Evolutionary conservation across 2,329 filamentous ascomycete species (phyloP), one percentile per base, ranked within the genome.

Genomic region (Neurospora crassa): DNA sequence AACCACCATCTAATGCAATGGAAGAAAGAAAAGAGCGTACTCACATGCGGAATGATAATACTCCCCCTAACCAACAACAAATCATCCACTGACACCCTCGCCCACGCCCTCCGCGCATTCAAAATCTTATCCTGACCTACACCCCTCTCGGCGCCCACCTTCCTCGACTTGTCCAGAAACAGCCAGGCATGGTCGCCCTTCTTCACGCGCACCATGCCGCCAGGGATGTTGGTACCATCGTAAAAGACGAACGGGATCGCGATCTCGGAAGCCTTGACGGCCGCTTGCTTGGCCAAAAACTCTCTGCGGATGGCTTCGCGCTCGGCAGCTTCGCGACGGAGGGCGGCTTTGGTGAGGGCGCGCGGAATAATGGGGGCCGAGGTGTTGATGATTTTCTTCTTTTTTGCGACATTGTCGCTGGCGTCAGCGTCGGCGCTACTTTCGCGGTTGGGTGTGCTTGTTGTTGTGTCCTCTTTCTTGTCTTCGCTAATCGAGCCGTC

Each of bases 171-270:
- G 80, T 99, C 96, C 2, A 99, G 83, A 75, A 98, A 97, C 1
- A 97, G 83, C 96, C 96, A 98, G 37, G 96, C 86, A 71, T 90
- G 91, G 78, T 98, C 96, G 11, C 96, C 95, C 81, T 99, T 99
- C 81, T 94, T 97, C 69, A 98, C 88, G 72, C 91, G 90, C 68
- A 95, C 94, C 16, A 87, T 87, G 1, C 95, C 94, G 18, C 94
- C 93, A 0, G 94, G 92, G 12, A 92, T 91, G 79, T 96, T 95
- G 29, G 93, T 93, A 18, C 96, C 96, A 76, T 98, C 95, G 82
- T 97, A 98, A 79, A 98, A 98, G 3, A 98, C 93, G 80, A 98
- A 99, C 0, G 96, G 96, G 41, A 99, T 91, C 18, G 92, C 86
- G 70, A 99, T 92, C 78, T 97, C 94, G 10, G 94, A 94, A 24